Conservation (phyloP, 2,329 filamentous ascomycete species). For the Alternaria burnsii region DNA sequence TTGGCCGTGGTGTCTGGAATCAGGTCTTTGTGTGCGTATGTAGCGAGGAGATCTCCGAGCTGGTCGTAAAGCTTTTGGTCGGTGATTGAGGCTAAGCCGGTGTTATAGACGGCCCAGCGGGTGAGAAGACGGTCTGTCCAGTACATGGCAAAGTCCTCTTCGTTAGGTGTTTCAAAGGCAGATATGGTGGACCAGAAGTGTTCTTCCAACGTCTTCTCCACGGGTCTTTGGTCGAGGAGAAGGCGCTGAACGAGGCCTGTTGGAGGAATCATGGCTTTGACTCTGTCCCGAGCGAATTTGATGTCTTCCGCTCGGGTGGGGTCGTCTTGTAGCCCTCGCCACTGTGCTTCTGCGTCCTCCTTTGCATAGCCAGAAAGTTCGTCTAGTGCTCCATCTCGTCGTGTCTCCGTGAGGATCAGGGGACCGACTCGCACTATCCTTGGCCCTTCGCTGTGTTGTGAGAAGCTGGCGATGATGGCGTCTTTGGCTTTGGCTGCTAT, state of each 20-base stretch:
- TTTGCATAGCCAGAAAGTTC: conserved; percentile 27
- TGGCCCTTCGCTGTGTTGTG: background rate
- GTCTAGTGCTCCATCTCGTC: conserved; percentile 16
- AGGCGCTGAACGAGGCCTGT: conserved; percentile 18
- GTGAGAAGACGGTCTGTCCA: conserved; percentile 45
- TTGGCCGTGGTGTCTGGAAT: conserved; percentile 44
- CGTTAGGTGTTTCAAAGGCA: conserved; percentile 38
- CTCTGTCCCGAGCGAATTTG: conserved; percentile 33
- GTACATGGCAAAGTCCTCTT: conserved; percentile 40
- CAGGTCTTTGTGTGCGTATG: conserved; percentile 45
- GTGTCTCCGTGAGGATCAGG: conserved; percentile 29
- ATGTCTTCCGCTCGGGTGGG: conserved; percentile 23
- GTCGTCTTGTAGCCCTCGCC: conserved; percentile 31
- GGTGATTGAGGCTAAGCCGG: conserved; percentile 31
- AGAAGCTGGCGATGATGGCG: conserved; percentile 13
- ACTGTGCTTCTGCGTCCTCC: conserved; percentile 33
- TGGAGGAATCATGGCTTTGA: conserved; percentile 18
- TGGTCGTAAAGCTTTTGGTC: conserved; percentile 47
- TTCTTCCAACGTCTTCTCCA: conserved; percentile 32
- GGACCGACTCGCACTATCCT: conserved; percentile 22
- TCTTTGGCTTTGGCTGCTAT: conserved; percentile 24
- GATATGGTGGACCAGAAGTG: conserved; percentile 37
- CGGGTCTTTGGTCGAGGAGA: conserved; percentile 29
- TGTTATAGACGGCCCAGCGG: conserved; percentile 37
- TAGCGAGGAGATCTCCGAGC: conserved; percentile 42